Evolutionary conservation across 352 stramenopile species (phyloP).

Genomic region (Thalassiosira oceanica): DNA sequence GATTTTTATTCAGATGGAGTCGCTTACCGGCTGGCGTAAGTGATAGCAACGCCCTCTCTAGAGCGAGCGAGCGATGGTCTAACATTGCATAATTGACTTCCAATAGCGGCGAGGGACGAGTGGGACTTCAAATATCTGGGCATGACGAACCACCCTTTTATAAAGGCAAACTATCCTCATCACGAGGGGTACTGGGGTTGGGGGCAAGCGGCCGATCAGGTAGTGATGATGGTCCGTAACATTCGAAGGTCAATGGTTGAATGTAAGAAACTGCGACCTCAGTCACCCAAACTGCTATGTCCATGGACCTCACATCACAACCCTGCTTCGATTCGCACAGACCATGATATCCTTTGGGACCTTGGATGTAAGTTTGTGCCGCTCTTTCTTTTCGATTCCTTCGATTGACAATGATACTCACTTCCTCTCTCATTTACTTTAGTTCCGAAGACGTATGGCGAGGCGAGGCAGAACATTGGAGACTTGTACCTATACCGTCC

Average conservation of each 20-base stretch:
- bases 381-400: background rate
- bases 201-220: conserved; percentile 23
- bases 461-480: background rate
- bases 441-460: conserved; percentile 20
- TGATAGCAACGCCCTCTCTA: background rate
- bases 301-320: background rate
- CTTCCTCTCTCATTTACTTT: background rate
- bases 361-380: background rate
- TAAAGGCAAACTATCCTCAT: conserved; percentile 55
- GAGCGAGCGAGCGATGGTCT: conserved; percentile 3
- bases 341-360: conserved; percentile 18
- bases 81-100: background rate
- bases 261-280: conserved; percentile 8
- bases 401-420: background rate
- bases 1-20: conserved; percentile 45
- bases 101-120: conserved; percentile 34
- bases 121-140: conserved; percentile 48
- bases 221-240: conserved; percentile 23
- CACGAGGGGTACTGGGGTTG: conserved; percentile 26
- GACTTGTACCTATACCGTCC: conserved; percentile 8
- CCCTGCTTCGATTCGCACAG: background rate
- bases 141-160: conserved; percentile 49
- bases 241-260: conserved; percentile 27
- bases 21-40: conserved; percentile 31
- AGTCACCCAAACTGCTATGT: background rate